phyloP scores from a whole-genome alignment of 768 basidiomycete species.

The Tylopilus balloui region DNA sequence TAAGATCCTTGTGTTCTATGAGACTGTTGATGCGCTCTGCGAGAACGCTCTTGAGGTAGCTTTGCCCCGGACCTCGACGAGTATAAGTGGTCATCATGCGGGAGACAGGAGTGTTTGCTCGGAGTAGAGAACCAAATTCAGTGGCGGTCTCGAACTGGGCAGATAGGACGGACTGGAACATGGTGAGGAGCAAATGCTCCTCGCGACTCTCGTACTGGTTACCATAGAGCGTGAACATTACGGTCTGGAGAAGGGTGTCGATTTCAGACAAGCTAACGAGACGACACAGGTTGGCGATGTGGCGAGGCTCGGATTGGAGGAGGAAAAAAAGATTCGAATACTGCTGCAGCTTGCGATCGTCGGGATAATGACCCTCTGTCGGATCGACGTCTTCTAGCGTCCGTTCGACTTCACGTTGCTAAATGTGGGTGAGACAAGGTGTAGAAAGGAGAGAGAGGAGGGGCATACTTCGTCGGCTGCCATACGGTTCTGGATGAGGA shows the following conservation, averaged over 20 bases:
- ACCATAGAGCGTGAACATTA: constrained; percentile 99
- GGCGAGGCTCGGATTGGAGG: constrained; percentile 94
- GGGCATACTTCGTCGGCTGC: constrained; percentile 82
- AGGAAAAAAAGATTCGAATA: constrained; percentile 99
- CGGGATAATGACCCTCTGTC: constrained; percentile 87
- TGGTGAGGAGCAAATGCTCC: constrained; percentile 95
- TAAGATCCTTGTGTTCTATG: constrained; percentile 99
- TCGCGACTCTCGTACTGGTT: constrained; percentile 99
- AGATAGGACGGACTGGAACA: constrained; percentile 98
- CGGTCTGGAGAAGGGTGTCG: constrained; percentile 97
- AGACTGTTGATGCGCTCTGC: constrained; percentile 98
- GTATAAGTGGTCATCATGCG: constrained; percentile 99
- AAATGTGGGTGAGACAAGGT: constrained; percentile 9
- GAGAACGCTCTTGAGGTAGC: constrained; percentile 94
- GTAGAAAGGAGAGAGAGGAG: not conserved
- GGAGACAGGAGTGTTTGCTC: constrained; percentile 98
- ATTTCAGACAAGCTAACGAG: constrained; percentile 96
- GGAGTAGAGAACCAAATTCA: constrained; percentile 96
- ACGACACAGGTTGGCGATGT: constrained; percentile 93
- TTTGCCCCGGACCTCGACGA: constrained; percentile 95
- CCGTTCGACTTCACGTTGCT: constrained; percentile 94
- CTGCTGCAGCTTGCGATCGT: constrained; percentile 90
- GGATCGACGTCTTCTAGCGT: constrained; percentile 96
- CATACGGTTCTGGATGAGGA: constrained; percentile 98
- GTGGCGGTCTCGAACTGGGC: constrained; percentile 99